A percentile compares a stretch with the other conserved stretches of the same genome.
Evolutionary conservation across 139 green algal species (phyloP).

Genomic region (Chlorella sp.): DNA sequence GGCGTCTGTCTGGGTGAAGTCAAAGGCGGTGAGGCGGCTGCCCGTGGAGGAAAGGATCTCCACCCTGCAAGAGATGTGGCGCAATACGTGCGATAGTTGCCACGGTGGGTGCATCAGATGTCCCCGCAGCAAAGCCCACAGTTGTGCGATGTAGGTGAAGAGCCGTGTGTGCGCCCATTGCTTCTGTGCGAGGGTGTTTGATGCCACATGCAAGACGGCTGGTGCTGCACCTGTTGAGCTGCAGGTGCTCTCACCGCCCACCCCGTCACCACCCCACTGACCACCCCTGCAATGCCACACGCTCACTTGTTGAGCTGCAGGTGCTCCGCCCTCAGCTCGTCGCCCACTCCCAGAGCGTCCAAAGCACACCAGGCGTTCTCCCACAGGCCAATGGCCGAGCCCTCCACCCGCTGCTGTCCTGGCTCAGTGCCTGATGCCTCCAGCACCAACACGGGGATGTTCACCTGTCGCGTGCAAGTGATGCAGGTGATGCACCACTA

Average conservation of each 20-base stretch:
- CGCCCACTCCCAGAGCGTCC: slow-evolving; percentile 53
- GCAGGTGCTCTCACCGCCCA: background rate
- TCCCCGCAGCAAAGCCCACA: no score
- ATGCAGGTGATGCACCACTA: no score
- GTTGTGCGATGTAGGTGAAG: background rate
- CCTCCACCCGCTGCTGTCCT: slow-evolving; percentile 19
- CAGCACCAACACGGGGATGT: slow-evolving; percentile 50
- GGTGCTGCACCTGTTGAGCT: background rate
- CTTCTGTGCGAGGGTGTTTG: background rate
- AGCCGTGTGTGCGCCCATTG: background rate
- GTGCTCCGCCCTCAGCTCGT: slow-evolving; percentile 30
- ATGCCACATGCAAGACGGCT: background rate
- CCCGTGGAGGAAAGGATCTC: no score
- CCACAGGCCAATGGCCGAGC: slow-evolving; percentile 65
- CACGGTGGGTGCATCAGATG: no score
- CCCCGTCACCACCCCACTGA: background rate
- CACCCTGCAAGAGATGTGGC: no score
- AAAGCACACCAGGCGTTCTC: slow-evolving; percentile 71
- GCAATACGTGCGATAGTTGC: no score
- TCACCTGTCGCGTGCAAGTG: slow-evolving; percentile 23
- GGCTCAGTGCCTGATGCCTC: no score
- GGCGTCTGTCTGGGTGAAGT: background rate
- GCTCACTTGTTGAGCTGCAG: slow-evolving; percentile 23
- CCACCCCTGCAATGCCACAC: no score
- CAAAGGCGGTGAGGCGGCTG: background rate